A percentile compares a stretch with the other conserved stretches of the same genome.
Conservation (phyloP, 2,329 filamentous ascomycete species). For the Bipolaris zeicola region DNA sequence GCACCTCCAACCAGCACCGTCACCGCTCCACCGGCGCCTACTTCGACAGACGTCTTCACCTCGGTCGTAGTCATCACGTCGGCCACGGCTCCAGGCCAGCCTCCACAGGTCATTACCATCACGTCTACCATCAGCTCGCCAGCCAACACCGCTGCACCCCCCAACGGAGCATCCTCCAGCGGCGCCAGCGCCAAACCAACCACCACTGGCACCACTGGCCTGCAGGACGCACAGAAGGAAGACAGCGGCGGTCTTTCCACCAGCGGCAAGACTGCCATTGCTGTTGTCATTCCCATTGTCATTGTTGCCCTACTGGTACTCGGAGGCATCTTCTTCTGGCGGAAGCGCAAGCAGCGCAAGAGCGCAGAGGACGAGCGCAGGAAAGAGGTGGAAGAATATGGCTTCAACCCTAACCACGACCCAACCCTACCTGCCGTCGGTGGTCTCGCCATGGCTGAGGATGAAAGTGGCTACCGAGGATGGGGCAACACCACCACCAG, state of each 20-base stretch:
- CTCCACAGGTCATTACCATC: conserved; percentile 24
- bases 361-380: conserved; percentile 84
- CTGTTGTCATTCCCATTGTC: conserved; percentile 90
- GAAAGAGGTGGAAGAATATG: conserved; percentile 97
- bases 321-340: conserved; percentile 81
- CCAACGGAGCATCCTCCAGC: conserved; percentile 8
- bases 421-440: conserved; percentile 71
- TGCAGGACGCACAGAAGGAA: conserved; percentile 20
- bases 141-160: conserved; percentile 8
- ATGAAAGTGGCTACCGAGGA: conserved; percentile 81
- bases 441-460: conserved; percentile 71
- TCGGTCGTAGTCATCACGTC: conserved; percentile 33
- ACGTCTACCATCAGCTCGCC: conserved; percentile 21
- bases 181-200: conserved; percentile 13
- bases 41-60: conserved; percentile 26
- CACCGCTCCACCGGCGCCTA: conserved; percentile 32
- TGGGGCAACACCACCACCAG: conserved; percentile 86
- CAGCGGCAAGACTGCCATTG: conserved; percentile 81
- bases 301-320: conserved; percentile 82
- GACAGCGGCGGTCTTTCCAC: conserved; percentile 57
- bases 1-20: conserved; percentile 22
- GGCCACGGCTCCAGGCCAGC: conserved; percentile 26
- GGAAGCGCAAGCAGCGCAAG: conserved; percentile 83
- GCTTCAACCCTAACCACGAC: conserved; percentile 96
- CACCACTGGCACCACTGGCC: conserved; percentile 17